Evolutionary conservation across 371 early-diverging fungal species (phyloP), one percentile per base, ranked within the genome.

Genomic region (Funneliformis caledonium): DNA sequence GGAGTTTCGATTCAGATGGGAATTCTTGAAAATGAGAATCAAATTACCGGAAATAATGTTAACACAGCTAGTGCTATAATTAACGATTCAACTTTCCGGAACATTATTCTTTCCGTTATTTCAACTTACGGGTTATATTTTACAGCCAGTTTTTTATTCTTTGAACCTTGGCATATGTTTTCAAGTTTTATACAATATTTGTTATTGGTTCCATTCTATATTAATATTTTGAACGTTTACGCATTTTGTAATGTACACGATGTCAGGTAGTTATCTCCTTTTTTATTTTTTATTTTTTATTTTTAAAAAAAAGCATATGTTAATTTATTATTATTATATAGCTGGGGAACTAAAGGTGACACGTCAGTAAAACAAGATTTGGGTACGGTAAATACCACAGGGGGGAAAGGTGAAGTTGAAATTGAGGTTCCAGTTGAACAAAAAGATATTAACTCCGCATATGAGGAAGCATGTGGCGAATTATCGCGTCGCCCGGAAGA

Each of bases 331-430:
- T 33, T 33, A 48, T 81, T 56, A 80, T 22, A 16, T 70, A 92
- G 95, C 4, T 97, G 97, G 97, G 97, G 97, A 64, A 97, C 97
- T 43, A 97, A 97, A 88, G 97, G 97, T 81, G 96, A 93, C 81
- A 92, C 88, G 78, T 85, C 88, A 16, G 83, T 85, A 33, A 88
- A 87, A 26, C n/a, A 26, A 10, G 89, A 91, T 85, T 85, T 93
- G 62, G 93, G 93, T 78, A 88, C 89, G 2, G 93, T 91, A 82
- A 90, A 89, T 83, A 80, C 87, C 77, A 87, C 82, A 10, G 81
- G 80, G 0, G 86, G 84, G 33, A 74, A 75, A 16, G 69, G 72
- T 50, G 64, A 48, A 62, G 85, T 82, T 10, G 83, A 85, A 52
- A 89, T 97, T 61, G 89, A 90, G 52, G 86, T 96, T 14, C 94